Conservation (phyloP, 2,329 filamentous ascomycete species). For the Penicillium corylophilum region DNA sequence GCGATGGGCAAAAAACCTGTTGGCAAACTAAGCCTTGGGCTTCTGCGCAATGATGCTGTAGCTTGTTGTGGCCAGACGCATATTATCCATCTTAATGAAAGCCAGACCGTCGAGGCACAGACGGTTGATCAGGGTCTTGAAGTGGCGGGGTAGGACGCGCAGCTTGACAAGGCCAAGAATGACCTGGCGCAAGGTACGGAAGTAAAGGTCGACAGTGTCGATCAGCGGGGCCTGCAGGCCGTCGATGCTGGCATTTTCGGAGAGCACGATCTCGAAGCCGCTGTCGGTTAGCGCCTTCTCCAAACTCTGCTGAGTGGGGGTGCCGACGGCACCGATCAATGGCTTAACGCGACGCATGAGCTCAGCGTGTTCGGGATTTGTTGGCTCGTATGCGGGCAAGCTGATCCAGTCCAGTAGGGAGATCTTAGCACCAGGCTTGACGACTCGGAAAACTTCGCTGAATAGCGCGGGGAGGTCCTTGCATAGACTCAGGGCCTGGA, state of each 20-base stretch:
- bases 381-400: slow-evolving; percentile 50
- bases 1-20: neutral
- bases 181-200: slow-evolving; percentile 51
- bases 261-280: slow-evolving; percentile 50
- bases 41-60: slow-evolving; percentile 56
- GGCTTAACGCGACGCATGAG: slow-evolving; percentile 58
- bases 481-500: slow-evolving; percentile 57
- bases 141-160: slow-evolving; percentile 50
- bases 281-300: slow-evolving; percentile 48
- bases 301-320: slow-evolving; percentile 50
- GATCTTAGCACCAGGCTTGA: slow-evolving; percentile 53
- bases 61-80: slow-evolving; percentile 54
- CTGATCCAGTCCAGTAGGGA: slow-evolving; percentile 56
- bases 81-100: slow-evolving; percentile 57
- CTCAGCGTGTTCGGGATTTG: slow-evolving; percentile 48
- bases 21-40: slow-evolving; percentile 22
- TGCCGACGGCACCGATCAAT: slow-evolving; percentile 56
- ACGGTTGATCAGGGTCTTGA: slow-evolving; percentile 55
- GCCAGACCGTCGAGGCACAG: slow-evolving; percentile 55
- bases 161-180: slow-evolving; percentile 52
- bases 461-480: slow-evolving; percentile 51
- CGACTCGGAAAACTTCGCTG: slow-evolving; percentile 50
- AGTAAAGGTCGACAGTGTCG: slow-evolving; percentile 56
- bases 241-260: slow-evolving; percentile 54
- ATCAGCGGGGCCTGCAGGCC: slow-evolving; percentile 55